phyloP scores from a whole-genome alignment of 108 stramenopile genomes.

The Mediolabrus comicus region DNA sequence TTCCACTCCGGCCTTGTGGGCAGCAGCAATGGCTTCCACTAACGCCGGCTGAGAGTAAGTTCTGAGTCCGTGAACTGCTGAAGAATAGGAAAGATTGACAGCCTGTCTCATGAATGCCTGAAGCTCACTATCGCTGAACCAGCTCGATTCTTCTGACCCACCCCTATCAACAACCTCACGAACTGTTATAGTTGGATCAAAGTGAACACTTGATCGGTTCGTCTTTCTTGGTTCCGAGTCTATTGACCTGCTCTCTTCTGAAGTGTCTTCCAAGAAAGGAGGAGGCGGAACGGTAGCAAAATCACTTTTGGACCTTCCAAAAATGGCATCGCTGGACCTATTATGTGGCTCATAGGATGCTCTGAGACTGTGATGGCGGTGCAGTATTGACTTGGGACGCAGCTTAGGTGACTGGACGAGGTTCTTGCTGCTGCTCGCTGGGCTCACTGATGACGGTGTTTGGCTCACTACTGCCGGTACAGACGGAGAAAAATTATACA shows the following conservation, averaged over 20 bases:
- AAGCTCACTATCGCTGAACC: slow-evolving; percentile 36
- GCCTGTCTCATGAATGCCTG: slow-evolving; percentile 25
- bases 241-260: background rate
- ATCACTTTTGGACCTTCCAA: background rate
- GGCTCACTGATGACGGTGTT: slow-evolving; percentile 5
- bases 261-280: slow-evolving; percentile 8
- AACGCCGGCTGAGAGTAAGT: background rate
- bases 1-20: slow-evolving; percentile 14
- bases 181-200: slow-evolving; percentile 40
- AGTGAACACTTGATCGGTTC: slow-evolving; percentile 18
- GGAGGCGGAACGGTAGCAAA: background rate
- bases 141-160: slow-evolving; percentile 4
- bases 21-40: background rate
- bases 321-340: background rate
- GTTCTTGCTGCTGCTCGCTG: slow-evolving; percentile 6
- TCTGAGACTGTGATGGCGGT: slow-evolving; percentile 10
- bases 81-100: slow-evolving; percentile 24
- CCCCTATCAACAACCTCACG: slow-evolving; percentile 12
- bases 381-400: slow-evolving; percentile 35
- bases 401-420: slow-evolving; percentile 5
- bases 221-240: background rate
- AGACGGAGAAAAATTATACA: slow-evolving; percentile 30
- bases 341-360: background rate
- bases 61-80: slow-evolving; percentile 17
- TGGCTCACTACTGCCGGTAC: slow-evolving; percentile 13